Percentiles rank a stretch among this genome's conserved stretches.
phyloP scores from a whole-genome alignment of 1,139 yeast genomes.

The Candida buenavistaensis region DNA sequence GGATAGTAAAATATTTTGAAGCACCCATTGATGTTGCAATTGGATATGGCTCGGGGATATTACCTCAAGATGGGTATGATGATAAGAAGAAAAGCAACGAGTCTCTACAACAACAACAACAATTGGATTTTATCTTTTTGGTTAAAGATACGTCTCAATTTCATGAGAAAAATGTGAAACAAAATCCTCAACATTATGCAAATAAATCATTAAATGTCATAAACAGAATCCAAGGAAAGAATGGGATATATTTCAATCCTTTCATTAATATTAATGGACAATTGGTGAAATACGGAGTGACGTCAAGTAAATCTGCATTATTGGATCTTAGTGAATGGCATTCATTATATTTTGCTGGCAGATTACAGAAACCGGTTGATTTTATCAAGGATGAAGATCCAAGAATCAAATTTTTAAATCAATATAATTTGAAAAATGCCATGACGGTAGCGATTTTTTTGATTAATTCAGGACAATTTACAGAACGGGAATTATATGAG shows the following conservation, averaged over 20 bases:
- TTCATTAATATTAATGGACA: conserved; percentile 57
- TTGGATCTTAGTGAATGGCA: conserved; percentile 81
- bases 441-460: conserved; percentile 70
- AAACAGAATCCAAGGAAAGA: conserved; percentile 66
- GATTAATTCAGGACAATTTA: conserved; percentile 35
- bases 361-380: conserved; percentile 92
- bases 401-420: conserved; percentile 63
- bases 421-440: conserved; percentile 76
- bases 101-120: conserved; percentile 32
- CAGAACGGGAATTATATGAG: conserved; percentile 68
- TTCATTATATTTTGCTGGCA: conserved; percentile 84
- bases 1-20: conserved; percentile 56
- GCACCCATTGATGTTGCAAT: conserved; percentile 65
- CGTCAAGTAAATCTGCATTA: conserved; percentile 58
- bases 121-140: conserved; percentile 84
- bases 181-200: conserved; percentile 76
- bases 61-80: conserved; percentile 66
- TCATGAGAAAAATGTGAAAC: conserved; percentile 69
- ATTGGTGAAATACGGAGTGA: conserved; percentile 83
- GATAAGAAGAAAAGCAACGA: too few species aligned
- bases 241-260: conserved; percentile 94
- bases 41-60: conserved; percentile 96
- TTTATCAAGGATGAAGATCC: conserved; percentile 50
- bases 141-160: conserved; percentile 74
- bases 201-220: conserved; percentile 62